Conservation (phyloP, 768 basidiomycete genomes). For the Psilocybe subaeruginosa region DNA sequence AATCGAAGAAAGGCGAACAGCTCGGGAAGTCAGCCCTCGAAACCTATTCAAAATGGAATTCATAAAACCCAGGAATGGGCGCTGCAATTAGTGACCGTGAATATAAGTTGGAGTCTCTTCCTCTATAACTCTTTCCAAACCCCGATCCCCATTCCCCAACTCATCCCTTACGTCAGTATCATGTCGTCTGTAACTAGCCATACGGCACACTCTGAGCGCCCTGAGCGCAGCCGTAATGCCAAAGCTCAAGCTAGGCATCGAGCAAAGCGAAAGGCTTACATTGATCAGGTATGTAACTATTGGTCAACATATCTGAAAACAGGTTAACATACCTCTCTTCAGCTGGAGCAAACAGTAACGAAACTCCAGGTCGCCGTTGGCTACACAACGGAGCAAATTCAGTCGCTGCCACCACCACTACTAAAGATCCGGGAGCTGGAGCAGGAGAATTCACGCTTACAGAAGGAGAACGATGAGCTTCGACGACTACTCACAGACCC, state of each 20-base stretch:
- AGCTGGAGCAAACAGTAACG: slow-evolving; percentile 87
- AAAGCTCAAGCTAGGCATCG: slow-evolving; percentile 89
- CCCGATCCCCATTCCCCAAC: slow-evolving; percentile 52
- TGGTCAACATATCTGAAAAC: background rate
- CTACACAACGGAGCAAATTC: slow-evolving; percentile 74
- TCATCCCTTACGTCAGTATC: slow-evolving; percentile 53
- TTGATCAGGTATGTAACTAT: slow-evolving; percentile 68
- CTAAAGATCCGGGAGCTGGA: slow-evolving; percentile 82
- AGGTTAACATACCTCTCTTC: slow-evolving; percentile 6
- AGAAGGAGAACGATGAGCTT: slow-evolving; percentile 75
- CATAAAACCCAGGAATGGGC: slow-evolving; percentile 37
- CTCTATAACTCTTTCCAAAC: slow-evolving; percentile 43
- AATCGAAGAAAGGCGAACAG: slow-evolving; percentile 53
- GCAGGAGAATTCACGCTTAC: slow-evolving; percentile 73
- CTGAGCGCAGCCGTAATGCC: slow-evolving; percentile 86
- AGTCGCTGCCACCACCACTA: slow-evolving; percentile 71
- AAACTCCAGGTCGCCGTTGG: slow-evolving; percentile 80
- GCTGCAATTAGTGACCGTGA: slow-evolving; percentile 33
- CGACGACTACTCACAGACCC: slow-evolving; percentile 64
- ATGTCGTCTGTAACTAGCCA: slow-evolving; percentile 64
- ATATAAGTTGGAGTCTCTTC: slow-evolving; percentile 43
- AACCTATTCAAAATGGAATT: slow-evolving; percentile 35
- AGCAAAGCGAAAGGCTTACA: slow-evolving; percentile 92
- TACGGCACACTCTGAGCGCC: slow-evolving; percentile 63
- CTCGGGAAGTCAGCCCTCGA: slow-evolving; percentile 47